phyloP scores from a whole-genome alignment of 441 rosid genomes.

The Gossypium schwendimanii region DNA sequence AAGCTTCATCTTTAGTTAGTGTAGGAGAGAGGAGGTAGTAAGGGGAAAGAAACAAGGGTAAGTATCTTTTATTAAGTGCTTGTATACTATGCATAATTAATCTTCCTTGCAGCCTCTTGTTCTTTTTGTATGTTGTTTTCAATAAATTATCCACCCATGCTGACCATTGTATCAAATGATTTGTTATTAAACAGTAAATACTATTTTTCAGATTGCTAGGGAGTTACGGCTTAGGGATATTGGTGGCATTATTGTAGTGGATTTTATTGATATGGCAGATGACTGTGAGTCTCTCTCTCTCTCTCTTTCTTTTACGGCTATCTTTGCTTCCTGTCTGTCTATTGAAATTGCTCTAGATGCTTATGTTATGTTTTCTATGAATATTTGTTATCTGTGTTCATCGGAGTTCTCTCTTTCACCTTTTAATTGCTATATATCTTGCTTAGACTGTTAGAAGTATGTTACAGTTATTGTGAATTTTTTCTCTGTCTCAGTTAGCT shows the following conservation, averaged over 20 bases:
- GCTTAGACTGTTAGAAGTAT: not conserved
- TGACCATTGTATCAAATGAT: constrained; percentile 10
- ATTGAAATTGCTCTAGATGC: not conserved
- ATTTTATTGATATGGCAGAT: constrained; percentile 93
- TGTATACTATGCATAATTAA: not conserved
- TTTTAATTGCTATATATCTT: not conserved
- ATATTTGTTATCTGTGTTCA: not conserved
- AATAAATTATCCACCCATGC: not conserved
- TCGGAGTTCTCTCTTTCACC: not conserved
- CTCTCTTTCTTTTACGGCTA: not conserved
- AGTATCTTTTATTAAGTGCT: not conserved
- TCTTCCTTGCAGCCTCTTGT: not conserved
- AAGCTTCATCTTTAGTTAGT: not conserved
- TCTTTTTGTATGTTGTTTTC: constrained; percentile 6
- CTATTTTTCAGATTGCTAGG: constrained; percentile 75
- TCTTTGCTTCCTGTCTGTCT: not conserved
- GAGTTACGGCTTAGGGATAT: constrained; percentile 91
- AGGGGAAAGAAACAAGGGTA: not conserved
- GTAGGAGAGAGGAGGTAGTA: not conserved
- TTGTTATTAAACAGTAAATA: constrained; percentile 9
- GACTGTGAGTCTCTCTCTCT: constrained; percentile 52
- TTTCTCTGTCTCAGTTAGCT: not conserved
- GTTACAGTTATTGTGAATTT: not conserved
- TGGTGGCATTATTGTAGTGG: constrained; percentile 96
- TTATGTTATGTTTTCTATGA: not conserved